Percentiles rank a stretch among this genome's conserved stretches.
phyloP scores from a whole-genome alignment of 495 filamentous ascomycete genomes.

The Talaromyces liani region DNA sequence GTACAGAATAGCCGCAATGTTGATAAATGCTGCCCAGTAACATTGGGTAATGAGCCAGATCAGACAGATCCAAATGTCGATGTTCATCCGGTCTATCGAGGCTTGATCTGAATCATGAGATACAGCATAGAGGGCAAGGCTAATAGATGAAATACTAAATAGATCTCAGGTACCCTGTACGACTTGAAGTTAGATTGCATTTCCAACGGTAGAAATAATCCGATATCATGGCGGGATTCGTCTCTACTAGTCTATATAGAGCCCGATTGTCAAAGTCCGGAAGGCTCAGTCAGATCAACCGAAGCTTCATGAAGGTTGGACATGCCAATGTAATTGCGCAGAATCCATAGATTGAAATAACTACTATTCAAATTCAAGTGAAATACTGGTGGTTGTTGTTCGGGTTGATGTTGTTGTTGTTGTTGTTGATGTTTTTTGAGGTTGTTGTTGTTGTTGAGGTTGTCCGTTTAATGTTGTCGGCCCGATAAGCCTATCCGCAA shows the following conservation, averaged over 20 bases:
- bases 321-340: too few relatives aligned
- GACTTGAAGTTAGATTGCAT: neutral
- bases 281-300: too few relatives aligned
- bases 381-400: neutral
- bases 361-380: too few relatives aligned
- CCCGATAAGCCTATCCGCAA: neutral
- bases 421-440: too few relatives aligned
- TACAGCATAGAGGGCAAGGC: neutral
- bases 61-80: neutral
- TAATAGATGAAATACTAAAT: neutral
- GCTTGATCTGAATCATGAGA: neutral
- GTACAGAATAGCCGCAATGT: neutral
- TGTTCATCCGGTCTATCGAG: neutral
- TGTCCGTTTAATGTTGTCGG: neutral
- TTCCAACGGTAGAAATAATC: neutral
- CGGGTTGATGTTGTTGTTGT: neutral
- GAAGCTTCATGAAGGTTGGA: too few relatives aligned
- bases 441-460: neutral
- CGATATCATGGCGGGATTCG: too few relatives aligned
- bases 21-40: neutral
- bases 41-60: neutral
- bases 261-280: too few relatives aligned
- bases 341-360: too few relatives aligned
- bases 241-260: too few relatives aligned
- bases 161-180: neutral